Evolutionary conservation across 169 alveolate species (phyloP).

Genomic region (Cystoisospora suis): DNA sequence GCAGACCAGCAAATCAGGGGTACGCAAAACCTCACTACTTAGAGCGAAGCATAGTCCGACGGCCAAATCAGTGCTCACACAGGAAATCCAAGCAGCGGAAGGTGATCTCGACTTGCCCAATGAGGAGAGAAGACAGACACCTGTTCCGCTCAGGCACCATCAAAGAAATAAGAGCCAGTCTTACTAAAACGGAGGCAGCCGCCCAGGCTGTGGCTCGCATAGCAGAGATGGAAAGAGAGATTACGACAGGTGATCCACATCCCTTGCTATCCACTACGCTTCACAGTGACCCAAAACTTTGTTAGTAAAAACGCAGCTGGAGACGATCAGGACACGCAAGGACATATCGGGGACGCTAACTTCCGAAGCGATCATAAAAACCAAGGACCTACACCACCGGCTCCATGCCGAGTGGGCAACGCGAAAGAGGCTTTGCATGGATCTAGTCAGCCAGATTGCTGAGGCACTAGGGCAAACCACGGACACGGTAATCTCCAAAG

Average conservation of each 20-base stretch:
- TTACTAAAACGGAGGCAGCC: too few relatives aligned
- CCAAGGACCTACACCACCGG: conserved; percentile 31
- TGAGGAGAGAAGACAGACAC: too few relatives aligned
- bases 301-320: neutral
- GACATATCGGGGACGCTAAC: conserved; percentile 13
- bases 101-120: too few relatives aligned
- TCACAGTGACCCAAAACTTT: neutral
- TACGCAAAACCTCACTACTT: neutral
- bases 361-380: conserved; percentile 36
- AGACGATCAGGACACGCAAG: neutral
- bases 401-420: conserved; percentile 61
- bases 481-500: conserved; percentile 30
- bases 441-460: conserved; percentile 20
- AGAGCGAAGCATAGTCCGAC: neutral
- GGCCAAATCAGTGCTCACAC: neutral
- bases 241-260: too few relatives aligned
- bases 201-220: too few relatives aligned
- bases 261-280: neutral
- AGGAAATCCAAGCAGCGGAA: neutral
- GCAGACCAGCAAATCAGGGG: neutral
- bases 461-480: conserved; percentile 31
- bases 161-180: too few relatives aligned
- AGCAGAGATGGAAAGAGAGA: too few relatives aligned
- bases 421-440: conserved; percentile 49
- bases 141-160: too few relatives aligned